These are phyloP conservation scores for Xylaria sp. DNA, from an alignment of 2,329 filamentous ascomycete species.

Conservation along the genomic window DNA sequence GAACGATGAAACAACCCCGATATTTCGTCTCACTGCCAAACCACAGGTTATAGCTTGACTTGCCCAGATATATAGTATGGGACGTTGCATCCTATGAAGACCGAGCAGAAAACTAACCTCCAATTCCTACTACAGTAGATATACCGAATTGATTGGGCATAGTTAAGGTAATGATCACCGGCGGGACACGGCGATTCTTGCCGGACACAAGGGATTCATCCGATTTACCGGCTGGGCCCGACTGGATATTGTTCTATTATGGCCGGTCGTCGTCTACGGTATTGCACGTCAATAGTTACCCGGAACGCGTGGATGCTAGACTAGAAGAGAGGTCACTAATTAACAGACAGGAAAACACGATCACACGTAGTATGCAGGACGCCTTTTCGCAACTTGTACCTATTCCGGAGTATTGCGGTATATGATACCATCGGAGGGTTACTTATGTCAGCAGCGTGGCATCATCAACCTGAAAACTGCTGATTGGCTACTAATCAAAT, in stretches of 20 bases:
- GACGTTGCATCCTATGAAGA: slow-evolving; percentile 23
- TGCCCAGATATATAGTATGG: slow-evolving; percentile 1
- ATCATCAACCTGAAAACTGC: not conserved
- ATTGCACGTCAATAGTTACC: not conserved
- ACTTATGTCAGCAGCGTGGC: not conserved
- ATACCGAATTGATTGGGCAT: slow-evolving; percentile 1
- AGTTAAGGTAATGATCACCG: slow-evolving; percentile 23
- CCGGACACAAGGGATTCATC: slow-evolving; percentile 21
- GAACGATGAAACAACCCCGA: not conserved
- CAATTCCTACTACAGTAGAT: not conserved
- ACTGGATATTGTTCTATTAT: slow-evolving; percentile 15
- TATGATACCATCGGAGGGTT: not conserved
- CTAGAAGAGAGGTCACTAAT: not conserved
- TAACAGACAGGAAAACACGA: not conserved
- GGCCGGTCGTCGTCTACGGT: slow-evolving; percentile 3
- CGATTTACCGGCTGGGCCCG: slow-evolving; percentile 21
- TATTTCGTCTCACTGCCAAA: slow-evolving; percentile 1
- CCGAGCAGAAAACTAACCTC: not conserved
- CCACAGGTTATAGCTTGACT: too few species aligned
- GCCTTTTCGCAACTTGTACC: slow-evolving; percentile 12
- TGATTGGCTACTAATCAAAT: slow-evolving; percentile 26
- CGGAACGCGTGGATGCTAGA: not conserved
- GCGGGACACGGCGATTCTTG: slow-evolving; percentile 5
- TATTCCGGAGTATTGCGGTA: not conserved
- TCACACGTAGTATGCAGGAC: slow-evolving; percentile 33